phyloP scores from a whole-genome alignment of 192 early-diverging fungal genomes.

The Entomortierella lignicola region DNA sequence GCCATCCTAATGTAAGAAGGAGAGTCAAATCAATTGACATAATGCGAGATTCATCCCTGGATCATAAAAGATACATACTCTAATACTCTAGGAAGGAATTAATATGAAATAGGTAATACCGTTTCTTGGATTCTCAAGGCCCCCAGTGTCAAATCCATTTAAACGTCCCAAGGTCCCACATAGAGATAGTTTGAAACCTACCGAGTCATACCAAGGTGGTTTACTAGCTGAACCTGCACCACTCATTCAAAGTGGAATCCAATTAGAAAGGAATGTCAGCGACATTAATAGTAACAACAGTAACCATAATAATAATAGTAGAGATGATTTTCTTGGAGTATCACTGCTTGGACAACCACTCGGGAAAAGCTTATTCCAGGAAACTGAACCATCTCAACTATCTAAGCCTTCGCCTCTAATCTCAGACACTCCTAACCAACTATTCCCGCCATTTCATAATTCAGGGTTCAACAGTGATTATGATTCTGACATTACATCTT shows the following conservation, averaged over 20 bases:
- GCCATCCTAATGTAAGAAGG: constrained; percentile 46
- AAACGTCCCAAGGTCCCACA: not conserved
- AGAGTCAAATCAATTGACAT: not conserved
- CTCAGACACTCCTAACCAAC: not conserved
- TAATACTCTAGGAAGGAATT: no score
- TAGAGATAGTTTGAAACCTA: not conserved
- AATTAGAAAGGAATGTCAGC: not conserved
- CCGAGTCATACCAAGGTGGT: not conserved
- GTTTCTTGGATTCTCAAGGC: constrained; percentile 39
- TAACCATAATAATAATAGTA: no score
- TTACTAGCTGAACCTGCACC: not conserved
- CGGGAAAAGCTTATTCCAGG: constrained; percentile 29
- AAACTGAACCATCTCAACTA: not conserved
- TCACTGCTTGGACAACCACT: constrained; percentile 8
- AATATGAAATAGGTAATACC: constrained; percentile 16
- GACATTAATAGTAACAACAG: no score
- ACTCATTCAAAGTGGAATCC: not conserved
- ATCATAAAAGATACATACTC: no score
- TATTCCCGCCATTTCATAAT: constrained; percentile 3
- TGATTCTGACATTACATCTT: constrained; percentile 6
- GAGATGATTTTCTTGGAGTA: constrained; percentile 3
- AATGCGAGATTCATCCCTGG: no score
- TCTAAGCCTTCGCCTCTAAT: not conserved
- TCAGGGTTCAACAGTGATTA: constrained; percentile 28
- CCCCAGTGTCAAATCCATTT: constrained; percentile 11